Conservation (phyloP, 2,329 filamentous ascomycete genomes). For the Cercospora sojina region DNA sequence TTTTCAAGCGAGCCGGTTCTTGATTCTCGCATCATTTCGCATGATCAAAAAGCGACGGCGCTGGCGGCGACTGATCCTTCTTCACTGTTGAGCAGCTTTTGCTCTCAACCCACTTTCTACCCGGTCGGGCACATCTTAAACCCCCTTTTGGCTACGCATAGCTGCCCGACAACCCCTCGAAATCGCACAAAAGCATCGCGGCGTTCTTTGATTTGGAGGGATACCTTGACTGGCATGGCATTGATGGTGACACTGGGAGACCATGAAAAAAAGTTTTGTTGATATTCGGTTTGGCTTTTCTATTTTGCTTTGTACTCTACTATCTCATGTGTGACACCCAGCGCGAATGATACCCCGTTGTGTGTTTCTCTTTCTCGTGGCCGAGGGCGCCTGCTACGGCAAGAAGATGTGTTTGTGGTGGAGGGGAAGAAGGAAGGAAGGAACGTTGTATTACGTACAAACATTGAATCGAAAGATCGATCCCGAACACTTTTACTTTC, state of each 20-base stretch:
- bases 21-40: constrained; percentile 25
- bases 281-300: background rate
- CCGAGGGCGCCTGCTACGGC: constrained; percentile 20
- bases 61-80: constrained; percentile 14
- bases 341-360: constrained; percentile 21
- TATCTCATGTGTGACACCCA: constrained; percentile 17
- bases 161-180: constrained; percentile 7
- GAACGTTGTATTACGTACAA: background rate
- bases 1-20: constrained; percentile 25
- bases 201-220: constrained; percentile 4
- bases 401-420: background rate
- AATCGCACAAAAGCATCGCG: constrained; percentile 13
- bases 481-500: background rate
- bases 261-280: constrained; percentile 15
- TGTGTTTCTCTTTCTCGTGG: constrained; percentile 11
- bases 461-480: constrained; percentile 3
- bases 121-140: constrained; percentile 1
- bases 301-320: constrained; percentile 8
- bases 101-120: background rate
- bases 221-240: constrained; percentile 2
- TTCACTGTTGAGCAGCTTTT: background rate
- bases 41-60: constrained; percentile 28
- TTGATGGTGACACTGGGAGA: background rate
- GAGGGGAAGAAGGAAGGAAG: background rate
- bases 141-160: background rate